Percentiles rank a stretch among this genome's conserved stretches.
Conservation (phyloP, 768 basidiomycete species). For the Hemileccinum rubropunctum region DNA sequence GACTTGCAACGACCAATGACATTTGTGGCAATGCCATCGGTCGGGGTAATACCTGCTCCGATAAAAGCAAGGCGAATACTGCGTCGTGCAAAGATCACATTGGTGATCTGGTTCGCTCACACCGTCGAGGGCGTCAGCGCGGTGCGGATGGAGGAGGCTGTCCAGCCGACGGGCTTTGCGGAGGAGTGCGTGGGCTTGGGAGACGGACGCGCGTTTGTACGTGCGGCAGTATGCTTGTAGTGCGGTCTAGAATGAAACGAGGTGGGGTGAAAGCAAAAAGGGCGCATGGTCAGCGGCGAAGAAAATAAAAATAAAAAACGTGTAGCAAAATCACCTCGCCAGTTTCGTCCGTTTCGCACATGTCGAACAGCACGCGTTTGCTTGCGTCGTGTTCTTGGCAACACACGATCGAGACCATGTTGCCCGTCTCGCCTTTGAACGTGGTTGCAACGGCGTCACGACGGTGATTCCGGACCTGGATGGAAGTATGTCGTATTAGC, state of each 20-base stretch:
- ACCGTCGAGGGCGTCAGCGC: constrained; percentile 28
- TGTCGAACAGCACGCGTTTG: constrained; percentile 69
- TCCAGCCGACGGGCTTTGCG: constrained; percentile 90
- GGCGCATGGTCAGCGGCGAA: constrained; percentile 8
- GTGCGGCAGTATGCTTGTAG: constrained; percentile 82
- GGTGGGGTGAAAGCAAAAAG: background rate
- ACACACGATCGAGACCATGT: constrained; percentile 72
- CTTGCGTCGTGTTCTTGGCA: constrained; percentile 74
- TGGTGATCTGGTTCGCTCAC: constrained; percentile 29
- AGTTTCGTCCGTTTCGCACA: constrained; percentile 82
- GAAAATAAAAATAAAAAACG: background rate
- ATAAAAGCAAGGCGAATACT: constrained; percentile 77
- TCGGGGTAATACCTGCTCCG: constrained; percentile 31
- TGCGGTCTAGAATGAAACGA: constrained; percentile 57
- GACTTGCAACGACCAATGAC: constrained; percentile 31
- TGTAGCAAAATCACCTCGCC: constrained; percentile 58
- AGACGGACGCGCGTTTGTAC: constrained; percentile 76
- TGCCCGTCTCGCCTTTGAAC: constrained; percentile 77
- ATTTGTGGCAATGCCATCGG: constrained; percentile 43
- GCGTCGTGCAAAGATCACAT: constrained; percentile 63
- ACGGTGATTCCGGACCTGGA: constrained; percentile 73
- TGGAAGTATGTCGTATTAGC: background rate
- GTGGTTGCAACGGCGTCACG: constrained; percentile 64
- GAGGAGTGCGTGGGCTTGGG: constrained; percentile 78
- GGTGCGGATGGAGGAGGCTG: constrained; percentile 52